Base-by-base conservation (phyloP, 495 filamentous ascomycete genomes). In the Penicillium herquei region DNA sequence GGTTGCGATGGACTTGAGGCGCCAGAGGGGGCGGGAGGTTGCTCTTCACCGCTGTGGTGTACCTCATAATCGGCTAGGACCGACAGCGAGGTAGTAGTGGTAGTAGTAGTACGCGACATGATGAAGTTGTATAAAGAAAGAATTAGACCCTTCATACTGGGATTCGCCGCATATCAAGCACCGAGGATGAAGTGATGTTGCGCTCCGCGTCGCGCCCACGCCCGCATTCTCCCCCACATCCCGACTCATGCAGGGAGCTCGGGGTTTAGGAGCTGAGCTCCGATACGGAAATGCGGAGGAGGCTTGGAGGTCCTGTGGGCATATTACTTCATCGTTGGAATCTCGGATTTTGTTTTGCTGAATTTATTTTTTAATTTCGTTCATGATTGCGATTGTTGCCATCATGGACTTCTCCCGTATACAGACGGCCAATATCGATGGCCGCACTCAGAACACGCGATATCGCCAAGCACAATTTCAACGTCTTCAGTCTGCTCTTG, bases 31-130 rank as follows among this genome's bases (percentile, higher is more conserved):
- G 47, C 11, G 13, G 40, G n/a, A 49, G 51, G 33, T 18, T 52
- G 40, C 47, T 63, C 59, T 11, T 52, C 44, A 9, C 64, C 54
- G 49, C 69, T 70, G 61, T 80, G 69, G 35, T 74, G 72, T 34
- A 81, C 61, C 39, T 77, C 72, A 68, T 82, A 81, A 63, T 82
- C 78, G 35, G 67, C 64, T 26, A 82, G 71, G 40, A 70, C 55
- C 26, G 68, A 61, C 31, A 65, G 57, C n/a, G 62, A 63, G 46
- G 18, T 57, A 32, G 51, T 51, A 49, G 65, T 67, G 46, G 49
- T 67, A 48, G 71, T 61, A 54, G 74, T 69, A 40, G 69, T 68
- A 9, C 64, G 69, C 6, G 76, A 73, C 71, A 78, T 81, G 48
- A 43, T 66, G 47, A 48, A 17, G 10, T 46, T 32, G 43, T 31